Conservation (phyloP, 75 land plant species). For the Pinus taeda region DNA sequence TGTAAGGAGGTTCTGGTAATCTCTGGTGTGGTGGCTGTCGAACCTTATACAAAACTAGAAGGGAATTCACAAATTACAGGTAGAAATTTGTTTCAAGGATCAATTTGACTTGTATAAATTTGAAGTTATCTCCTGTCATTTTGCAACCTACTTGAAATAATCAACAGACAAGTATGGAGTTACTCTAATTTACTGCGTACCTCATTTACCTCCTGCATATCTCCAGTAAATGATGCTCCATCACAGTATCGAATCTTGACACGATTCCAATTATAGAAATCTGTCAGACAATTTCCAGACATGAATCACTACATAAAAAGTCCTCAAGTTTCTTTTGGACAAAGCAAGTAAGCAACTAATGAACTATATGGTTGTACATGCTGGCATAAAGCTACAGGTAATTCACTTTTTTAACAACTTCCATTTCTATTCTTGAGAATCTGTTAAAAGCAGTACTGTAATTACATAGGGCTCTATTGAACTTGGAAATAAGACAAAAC, state of each 20-base stretch:
- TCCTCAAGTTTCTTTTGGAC: neutral
- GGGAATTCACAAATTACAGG: constrained; percentile 5
- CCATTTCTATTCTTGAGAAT: neutral
- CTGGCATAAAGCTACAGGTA: neutral
- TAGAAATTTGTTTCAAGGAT: neutral
- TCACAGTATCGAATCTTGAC: constrained; percentile 87
- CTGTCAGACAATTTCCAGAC: constrained; percentile 22
- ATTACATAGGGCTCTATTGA: neutral
- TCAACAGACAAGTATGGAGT: neutral
- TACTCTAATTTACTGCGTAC: constrained; percentile 27
- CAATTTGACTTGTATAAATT: neutral
- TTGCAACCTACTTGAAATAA: neutral
- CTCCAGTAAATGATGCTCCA: constrained; percentile 88
- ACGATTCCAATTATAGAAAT: constrained; percentile 93
- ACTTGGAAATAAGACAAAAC: neutral
- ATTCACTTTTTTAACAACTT: neutral
- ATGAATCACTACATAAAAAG: neutral
- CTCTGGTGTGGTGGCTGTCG: neutral
- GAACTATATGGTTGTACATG: neutral
- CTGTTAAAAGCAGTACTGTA: neutral
- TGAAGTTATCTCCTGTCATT: neutral
- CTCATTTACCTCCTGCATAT: constrained; percentile 35
- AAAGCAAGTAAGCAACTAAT: neutral
- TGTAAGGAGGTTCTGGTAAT: neutral
- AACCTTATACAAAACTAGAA: neutral